Conservation (phyloP, 371 early-diverging fungal species). For the Gilbertella persicaria region DNA sequence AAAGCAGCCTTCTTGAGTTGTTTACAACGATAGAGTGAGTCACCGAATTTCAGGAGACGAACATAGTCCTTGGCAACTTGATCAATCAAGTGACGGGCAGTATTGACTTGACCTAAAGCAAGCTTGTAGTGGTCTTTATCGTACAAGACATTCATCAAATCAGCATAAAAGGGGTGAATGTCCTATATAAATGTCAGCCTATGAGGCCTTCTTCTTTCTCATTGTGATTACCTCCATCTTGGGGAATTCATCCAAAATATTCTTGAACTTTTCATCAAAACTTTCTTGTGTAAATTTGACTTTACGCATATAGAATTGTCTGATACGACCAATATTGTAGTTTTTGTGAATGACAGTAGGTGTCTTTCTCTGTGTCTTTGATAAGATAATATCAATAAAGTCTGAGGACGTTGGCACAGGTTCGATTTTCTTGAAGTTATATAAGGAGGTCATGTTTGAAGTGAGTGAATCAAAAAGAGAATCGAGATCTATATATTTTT, state of each 20-base stretch:
- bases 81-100: slow-evolving; percentile 95
- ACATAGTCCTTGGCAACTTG: slow-evolving; percentile 98
- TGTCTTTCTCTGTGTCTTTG: slow-evolving; percentile 99
- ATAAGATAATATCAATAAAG: slow-evolving; percentile 98
- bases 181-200: slow-evolving; percentile 57
- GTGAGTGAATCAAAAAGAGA: background rate
- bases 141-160: slow-evolving; percentile 99
- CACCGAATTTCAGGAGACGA: slow-evolving; percentile 99
- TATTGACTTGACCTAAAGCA: slow-evolving; percentile 99
- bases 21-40: slow-evolving; percentile 99
- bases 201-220: background rate
- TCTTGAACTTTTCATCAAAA: slow-evolving; percentile 95
- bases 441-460: slow-evolving; percentile 51
- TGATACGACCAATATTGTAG: slow-evolving; percentile 95
- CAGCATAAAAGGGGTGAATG: slow-evolving; percentile 99
- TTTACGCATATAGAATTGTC: slow-evolving; percentile 99
- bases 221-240: slow-evolving; percentile 86
- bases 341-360: slow-evolving; percentile 98
- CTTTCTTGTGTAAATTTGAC: slow-evolving; percentile 99
- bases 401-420: slow-evolving; percentile 94
- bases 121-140: slow-evolving; percentile 99
- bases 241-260: slow-evolving; percentile 97
- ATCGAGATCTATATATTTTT: background rate
- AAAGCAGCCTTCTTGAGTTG: slow-evolving; percentile 99
- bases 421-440: slow-evolving; percentile 98